phyloP scores from a whole-genome alignment of 225 moss, liverwort and hornwort genomes.

The Bryoerythrophyllum caledonicum region DNA sequence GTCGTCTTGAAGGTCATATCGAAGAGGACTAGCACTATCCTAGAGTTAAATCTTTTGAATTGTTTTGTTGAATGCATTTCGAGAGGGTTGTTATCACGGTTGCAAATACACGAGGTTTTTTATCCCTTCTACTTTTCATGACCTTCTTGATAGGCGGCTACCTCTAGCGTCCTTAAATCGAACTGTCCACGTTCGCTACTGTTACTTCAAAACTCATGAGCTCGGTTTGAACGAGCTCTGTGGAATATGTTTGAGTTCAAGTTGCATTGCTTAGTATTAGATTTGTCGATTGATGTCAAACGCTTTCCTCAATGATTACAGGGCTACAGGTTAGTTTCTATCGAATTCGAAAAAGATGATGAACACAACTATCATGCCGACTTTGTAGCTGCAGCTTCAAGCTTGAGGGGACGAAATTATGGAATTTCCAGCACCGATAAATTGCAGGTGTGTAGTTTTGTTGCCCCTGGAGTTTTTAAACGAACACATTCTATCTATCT shows the following conservation, averaged over 20 bases:
- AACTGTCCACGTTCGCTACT: conserved; percentile 2
- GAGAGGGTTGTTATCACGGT: conserved; percentile 1
- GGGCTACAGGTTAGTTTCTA: conserved; percentile 93
- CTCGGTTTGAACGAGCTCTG: background rate
- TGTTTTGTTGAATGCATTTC: conserved; percentile 10
- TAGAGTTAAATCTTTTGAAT: background rate
- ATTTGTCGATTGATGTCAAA: conserved; percentile 17
- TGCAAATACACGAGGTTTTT: conserved; percentile 2
- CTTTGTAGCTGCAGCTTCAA: conserved; percentile 92
- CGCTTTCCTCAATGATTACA: conserved; percentile 30
- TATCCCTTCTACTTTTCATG: background rate
- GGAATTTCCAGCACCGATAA: conserved; percentile 89
- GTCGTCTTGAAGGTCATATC: conserved; percentile 1
- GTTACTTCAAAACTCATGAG: background rate
- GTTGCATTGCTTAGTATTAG: background rate
- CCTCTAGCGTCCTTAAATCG: background rate
- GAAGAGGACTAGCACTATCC: background rate
- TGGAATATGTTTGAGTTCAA: conserved; percentile 2
- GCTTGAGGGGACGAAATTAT: conserved; percentile 89
- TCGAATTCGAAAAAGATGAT: conserved; percentile 94
- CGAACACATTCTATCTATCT: background rate
- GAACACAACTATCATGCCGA: conserved; percentile 84
- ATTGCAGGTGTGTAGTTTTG: conserved; percentile 59
- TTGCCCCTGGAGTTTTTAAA: conserved; percentile 1
- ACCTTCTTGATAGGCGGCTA: background rate